Conservation (phyloP, 192 early-diverging fungal species). For the Backusella liffmaniae region DNA sequence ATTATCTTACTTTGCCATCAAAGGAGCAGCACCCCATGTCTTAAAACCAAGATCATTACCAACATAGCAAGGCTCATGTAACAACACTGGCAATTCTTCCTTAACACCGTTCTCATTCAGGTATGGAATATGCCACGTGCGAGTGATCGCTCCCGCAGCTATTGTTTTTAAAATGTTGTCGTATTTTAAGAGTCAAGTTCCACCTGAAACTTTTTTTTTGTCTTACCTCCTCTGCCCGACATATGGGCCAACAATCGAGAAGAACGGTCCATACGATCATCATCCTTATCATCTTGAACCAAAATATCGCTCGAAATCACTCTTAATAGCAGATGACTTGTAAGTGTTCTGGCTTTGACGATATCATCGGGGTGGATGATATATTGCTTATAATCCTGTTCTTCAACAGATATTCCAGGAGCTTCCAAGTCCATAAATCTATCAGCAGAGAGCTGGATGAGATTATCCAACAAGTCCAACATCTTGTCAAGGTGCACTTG, state of each 20-base stretch:
- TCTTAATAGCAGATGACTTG: conserved; percentile 10
- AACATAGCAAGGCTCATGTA: conserved; percentile 52
- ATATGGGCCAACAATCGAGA: conserved; percentile 35
- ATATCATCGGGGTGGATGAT: conserved; percentile 16
- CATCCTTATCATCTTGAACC: conserved; percentile 15
- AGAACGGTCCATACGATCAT: conserved; percentile 25
- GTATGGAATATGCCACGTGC: conserved; percentile 37
- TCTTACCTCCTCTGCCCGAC: conserved; percentile 38
- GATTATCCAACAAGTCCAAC: not conserved
- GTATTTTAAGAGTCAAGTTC: not conserved
- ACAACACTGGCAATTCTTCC: conserved; percentile 9
- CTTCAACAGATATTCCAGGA: not conserved
- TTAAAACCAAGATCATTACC: conserved; percentile 56
- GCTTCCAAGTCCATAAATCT: conserved; percentile 13
- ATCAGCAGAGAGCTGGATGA: conserved; percentile 14
- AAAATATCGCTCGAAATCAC: conserved; percentile 12
- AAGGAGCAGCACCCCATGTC: conserved; percentile 53
- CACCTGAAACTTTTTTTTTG: not conserved
- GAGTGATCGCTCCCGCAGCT: conserved; percentile 38
- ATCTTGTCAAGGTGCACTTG: not conserved
- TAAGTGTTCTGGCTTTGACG: conserved; percentile 6
- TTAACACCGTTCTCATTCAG: conserved; percentile 15
- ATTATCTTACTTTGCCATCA: conserved; percentile 48
- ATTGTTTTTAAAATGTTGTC: not conserved
- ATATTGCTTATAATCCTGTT: not conserved